A percentile compares a stretch with the other conserved stretches of the same genome.
Evolutionary conservation across 805 yeast genomes (phyloP).

Genomic region (Kodamaea leandrae): DNA sequence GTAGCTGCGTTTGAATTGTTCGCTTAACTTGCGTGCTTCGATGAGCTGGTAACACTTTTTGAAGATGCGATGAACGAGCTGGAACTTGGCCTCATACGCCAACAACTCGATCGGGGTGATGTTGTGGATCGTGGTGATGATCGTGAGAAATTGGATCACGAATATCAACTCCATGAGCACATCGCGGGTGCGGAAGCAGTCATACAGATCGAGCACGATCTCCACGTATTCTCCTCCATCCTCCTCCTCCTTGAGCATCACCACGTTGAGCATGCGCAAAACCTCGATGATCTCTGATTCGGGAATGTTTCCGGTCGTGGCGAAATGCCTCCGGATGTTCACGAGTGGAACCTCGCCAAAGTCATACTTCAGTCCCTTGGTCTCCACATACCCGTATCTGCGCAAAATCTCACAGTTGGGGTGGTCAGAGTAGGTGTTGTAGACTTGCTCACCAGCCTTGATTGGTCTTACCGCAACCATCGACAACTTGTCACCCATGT

Average conservation of each 20-base stretch:
- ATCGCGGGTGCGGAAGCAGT: slow-evolving; percentile 57
- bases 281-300: slow-evolving; percentile 33
- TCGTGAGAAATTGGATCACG: slow-evolving; percentile 51
- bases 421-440: slow-evolving; percentile 85
- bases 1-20: slow-evolving; percentile 28
- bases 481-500: slow-evolving; percentile 48
- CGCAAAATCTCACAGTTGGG: slow-evolving; percentile 90
- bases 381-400: slow-evolving; percentile 88
- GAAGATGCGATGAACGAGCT: slow-evolving; percentile 47
- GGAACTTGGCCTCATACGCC: slow-evolving; percentile 21
- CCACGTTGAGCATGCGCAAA: slow-evolving; percentile 25
- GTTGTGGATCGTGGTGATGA: slow-evolving; percentile 25
- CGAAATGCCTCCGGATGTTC: slow-evolving; percentile 39
- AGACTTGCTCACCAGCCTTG: slow-evolving; percentile 66
- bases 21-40: slow-evolving; percentile 50
- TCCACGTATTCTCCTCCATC: slow-evolving; percentile 44
- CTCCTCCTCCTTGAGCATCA: slow-evolving; percentile 27
- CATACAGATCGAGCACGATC: slow-evolving; percentile 54
- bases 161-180: slow-evolving; percentile 57
- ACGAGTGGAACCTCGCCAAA: slow-evolving; percentile 69
- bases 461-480: slow-evolving; percentile 71
- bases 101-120: slow-evolving; percentile 19
- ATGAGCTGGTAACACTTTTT: slow-evolving; percentile 62
- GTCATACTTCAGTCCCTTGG: slow-evolving; percentile 67
- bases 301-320: slow-evolving; percentile 17